Evolutionary conservation across 345 rosid species (phyloP).

Genomic region (Theobroma cacao): DNA sequence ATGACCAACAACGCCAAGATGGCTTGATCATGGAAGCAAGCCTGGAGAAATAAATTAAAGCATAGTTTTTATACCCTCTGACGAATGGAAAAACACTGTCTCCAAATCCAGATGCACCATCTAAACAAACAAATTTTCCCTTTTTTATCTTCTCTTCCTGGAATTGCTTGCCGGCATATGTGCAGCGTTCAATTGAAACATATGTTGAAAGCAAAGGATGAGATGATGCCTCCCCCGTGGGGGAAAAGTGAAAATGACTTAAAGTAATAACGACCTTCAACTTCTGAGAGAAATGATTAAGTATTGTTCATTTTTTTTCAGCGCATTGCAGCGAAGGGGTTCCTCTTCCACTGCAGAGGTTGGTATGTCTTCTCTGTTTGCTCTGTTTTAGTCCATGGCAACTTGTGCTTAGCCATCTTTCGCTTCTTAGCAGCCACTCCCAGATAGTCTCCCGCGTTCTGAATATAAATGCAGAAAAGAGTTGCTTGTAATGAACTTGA

Average conservation of each 20-base stretch:
- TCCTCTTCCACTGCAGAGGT: constrained; percentile 53
- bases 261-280: neutral
- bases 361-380: constrained; percentile 29
- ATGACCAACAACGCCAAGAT: constrained; percentile 1
- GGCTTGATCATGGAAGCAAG: constrained; percentile 14
- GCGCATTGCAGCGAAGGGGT: constrained; percentile 42
- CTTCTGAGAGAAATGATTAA: neutral
- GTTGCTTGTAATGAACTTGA: neutral
- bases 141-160: neutral
- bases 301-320: constrained; percentile 9
- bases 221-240: neutral
- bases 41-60: constrained; percentile 1
- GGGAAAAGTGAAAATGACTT: neutral
- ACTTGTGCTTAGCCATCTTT: constrained; percentile 59
- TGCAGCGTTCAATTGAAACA: neutral
- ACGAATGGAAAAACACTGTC: neutral
- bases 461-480: neutral
- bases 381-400: constrained; percentile 51
- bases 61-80: neutral
- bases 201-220: neutral
- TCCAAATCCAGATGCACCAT: constrained; percentile 2
- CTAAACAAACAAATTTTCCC: neutral
- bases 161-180: constrained; percentile 5
- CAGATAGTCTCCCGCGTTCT: constrained; percentile 46
- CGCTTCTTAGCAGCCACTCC: constrained; percentile 54